Conservation (phyloP, 1,139 yeast species). For the Candida sp. region DNA sequence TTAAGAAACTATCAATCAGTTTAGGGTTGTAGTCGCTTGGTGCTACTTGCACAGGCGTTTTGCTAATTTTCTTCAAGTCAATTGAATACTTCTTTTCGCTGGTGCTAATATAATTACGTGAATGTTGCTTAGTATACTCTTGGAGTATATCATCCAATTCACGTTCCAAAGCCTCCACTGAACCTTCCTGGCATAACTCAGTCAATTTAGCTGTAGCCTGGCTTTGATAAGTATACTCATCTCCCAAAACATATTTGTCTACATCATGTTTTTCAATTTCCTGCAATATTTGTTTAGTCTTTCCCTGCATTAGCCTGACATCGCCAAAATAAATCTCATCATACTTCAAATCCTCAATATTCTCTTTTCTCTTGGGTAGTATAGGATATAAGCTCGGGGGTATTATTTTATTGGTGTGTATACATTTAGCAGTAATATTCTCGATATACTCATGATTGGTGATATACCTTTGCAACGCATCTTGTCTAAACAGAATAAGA, state of each 20-base stretch:
- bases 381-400: slow-evolving; percentile 49
- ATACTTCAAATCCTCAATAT: slow-evolving; percentile 22
- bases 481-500: slow-evolving; percentile 52
- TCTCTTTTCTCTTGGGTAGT: slow-evolving; percentile 18
- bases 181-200: slow-evolving; percentile 17
- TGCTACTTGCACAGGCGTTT: slow-evolving; percentile 24
- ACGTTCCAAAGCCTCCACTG: slow-evolving; percentile 22
- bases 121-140: slow-evolving; percentile 20
- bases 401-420: slow-evolving; percentile 45
- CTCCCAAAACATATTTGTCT: slow-evolving; percentile 11
- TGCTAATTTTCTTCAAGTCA: slow-evolving; percentile 16
- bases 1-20: slow-evolving; percentile 25
- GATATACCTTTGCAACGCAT: slow-evolving; percentile 48
- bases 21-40: slow-evolving; percentile 38
- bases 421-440: slow-evolving; percentile 49
- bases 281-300: slow-evolving; percentile 12
- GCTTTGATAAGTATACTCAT: slow-evolving; percentile 24
- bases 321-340: slow-evolving; percentile 51
- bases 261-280: slow-evolving; percentile 13
- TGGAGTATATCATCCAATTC: slow-evolving; percentile 18
- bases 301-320: slow-evolving; percentile 39
- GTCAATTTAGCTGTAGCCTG: slow-evolving; percentile 20
- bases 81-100: slow-evolving; percentile 17
- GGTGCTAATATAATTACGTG: slow-evolving; percentile 14
- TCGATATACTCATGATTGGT: slow-evolving; percentile 56